Base-by-base conservation (phyloP, 2,329 filamentous ascomycete genomes). In the Beauveria sp. region DNA sequence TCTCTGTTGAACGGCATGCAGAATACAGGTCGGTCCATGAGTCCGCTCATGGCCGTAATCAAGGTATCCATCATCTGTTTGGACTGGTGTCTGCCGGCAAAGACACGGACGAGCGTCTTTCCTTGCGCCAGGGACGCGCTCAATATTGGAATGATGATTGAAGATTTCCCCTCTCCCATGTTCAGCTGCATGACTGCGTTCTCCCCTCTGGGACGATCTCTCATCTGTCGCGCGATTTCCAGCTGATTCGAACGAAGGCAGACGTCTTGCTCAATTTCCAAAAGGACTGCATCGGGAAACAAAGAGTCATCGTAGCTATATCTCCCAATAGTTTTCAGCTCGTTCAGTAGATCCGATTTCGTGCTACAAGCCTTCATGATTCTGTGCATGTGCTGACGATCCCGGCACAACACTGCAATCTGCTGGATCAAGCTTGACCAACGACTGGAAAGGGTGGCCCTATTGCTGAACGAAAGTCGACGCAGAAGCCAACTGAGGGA, bases 81-180 rank as follows among this genome's bases (percentile, higher is more conserved):
- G 0, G 82, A 79, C 41, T 88, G 79, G 0, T 87, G 78, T 63
- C 86, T 88, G 0, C 80, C 78, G 0, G 88, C 84, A 1, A 90
- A 70, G 0, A 89, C 77, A 3, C 85, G 74, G 0, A 83, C 80
- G 0, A 90, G 71, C 4, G 70, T 76, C 0, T 70, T 66, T 0
- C 75, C 73, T 52, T 89, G 74, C 0, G 83, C 82, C 0, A 88
- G 68, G 0, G 75, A 70, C 0, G 80, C 72, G 0, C 82, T 81
- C 0, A 87, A 80, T 43, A 89, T 85, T 0, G 87, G 87, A 0
- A 87, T 77, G 54, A 92, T 90, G 1, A 89, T 82, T 0, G 86
- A 87, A 0, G 84, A 85, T 64, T 90, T 90, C 0, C 87, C 87
- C 66, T 88, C 81, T 0, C 87, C 87, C 86, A 90, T 90, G 64